Percentiles rank a stretch among this genome's conserved stretches.
Evolutionary conservation across 345 rosid species (phyloP).

Genomic region (Gossypium herbaceum): DNA sequence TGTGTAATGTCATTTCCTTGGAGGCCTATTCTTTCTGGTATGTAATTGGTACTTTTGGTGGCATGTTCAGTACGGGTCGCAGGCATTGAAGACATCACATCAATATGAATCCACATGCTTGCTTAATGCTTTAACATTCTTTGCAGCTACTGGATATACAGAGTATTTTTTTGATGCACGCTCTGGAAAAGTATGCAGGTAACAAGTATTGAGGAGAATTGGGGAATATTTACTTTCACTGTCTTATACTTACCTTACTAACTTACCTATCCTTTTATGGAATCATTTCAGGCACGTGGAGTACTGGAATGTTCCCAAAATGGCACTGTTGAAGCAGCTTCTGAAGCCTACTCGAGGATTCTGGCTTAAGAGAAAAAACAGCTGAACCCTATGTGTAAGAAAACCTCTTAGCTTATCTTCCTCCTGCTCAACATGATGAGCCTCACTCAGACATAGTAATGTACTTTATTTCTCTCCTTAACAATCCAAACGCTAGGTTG

Average conservation of each 20-base stretch:
- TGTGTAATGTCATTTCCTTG: constrained; percentile 94
- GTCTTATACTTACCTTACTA: neutral
- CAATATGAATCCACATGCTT: neutral
- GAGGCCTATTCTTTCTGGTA: constrained; percentile 96
- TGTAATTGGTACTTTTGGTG: neutral
- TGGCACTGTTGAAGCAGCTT: constrained; percentile 13
- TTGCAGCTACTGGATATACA: constrained; percentile 83
- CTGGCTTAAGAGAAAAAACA: constrained; percentile 7
- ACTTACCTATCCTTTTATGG: neutral
- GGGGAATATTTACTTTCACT: neutral
- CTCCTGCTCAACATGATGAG: neutral
- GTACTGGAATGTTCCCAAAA: constrained; percentile 42
- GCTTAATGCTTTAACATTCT: neutral
- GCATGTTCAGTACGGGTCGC: no score
- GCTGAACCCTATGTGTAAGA: neutral
- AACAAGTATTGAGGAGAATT: neutral
- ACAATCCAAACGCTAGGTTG: neutral
- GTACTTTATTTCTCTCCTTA: neutral
- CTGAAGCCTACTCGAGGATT: constrained; percentile 33
- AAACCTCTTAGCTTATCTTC: neutral
- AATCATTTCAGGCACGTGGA: constrained; percentile 64
- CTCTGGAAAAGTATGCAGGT: constrained; percentile 89
- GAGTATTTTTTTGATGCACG: constrained; percentile 67
- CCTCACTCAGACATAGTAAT: neutral
- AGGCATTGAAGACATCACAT: neutral